Conservation (phyloP, 768 basidiomycete species). For the Psilocybe cubensis region DNA sequence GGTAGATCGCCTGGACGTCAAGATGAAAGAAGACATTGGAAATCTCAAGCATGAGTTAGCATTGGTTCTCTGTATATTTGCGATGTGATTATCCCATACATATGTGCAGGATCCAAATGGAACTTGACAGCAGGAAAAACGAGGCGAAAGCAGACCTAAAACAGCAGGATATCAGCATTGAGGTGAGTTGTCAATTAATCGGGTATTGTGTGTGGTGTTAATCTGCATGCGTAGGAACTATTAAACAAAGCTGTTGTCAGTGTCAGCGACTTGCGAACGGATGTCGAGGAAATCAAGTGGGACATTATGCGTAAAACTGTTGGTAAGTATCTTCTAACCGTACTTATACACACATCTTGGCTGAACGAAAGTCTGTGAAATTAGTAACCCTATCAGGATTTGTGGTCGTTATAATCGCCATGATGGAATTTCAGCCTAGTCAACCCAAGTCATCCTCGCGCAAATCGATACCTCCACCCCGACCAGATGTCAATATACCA, state of each 20-base stretch:
- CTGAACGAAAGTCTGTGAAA: not conserved
- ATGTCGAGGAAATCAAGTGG: constrained; percentile 87
- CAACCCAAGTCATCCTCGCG: constrained; percentile 34
- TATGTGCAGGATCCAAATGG: constrained; percentile 87
- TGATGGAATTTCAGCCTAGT: constrained; percentile 64
- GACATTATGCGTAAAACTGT: constrained; percentile 87
- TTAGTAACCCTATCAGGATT: constrained; percentile 68
- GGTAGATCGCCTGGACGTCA: constrained; percentile 81
- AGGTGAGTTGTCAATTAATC: constrained; percentile 47
- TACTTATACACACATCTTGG: not conserved
- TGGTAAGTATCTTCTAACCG: constrained; percentile 45
- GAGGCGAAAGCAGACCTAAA: constrained; percentile 87
- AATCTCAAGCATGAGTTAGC: constrained; percentile 92
- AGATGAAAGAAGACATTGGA: constrained; percentile 92
- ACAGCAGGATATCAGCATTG: constrained; percentile 81
- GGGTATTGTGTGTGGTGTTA: not conserved
- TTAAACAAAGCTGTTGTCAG: constrained; percentile 75
- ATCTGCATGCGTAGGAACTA: constrained; percentile 53
- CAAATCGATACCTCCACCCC: constrained; percentile 27
- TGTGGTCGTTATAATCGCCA: constrained; percentile 67
- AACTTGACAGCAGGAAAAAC: constrained; percentile 91
- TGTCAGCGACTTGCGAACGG: constrained; percentile 78
- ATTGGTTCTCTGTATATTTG: not conserved
- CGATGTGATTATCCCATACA: constrained; percentile 1
- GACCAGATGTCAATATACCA: constrained; percentile 30